These are phyloP conservation scores for Penicillium waksmanii DNA, from an alignment of 495 filamentous ascomycete species.

Conservation along the genomic window DNA sequence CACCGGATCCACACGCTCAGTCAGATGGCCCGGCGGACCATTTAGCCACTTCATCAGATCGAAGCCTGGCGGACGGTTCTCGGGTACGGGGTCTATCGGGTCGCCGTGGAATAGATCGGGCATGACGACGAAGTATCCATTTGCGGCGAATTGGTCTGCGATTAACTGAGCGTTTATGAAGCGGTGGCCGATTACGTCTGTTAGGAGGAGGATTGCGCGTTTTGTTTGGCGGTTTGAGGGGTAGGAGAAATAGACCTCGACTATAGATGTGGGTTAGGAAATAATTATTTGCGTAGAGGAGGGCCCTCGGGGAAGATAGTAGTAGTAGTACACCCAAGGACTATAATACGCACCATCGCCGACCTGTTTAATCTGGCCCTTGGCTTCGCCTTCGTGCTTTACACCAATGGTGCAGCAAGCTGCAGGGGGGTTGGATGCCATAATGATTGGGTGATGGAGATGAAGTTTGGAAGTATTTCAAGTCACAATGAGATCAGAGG, in stretches of 20 bases:
- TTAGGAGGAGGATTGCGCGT: conserved; percentile 33
- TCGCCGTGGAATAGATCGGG: conserved; percentile 54
- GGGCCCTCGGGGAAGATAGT: neutral
- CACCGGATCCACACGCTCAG: conserved; percentile 61
- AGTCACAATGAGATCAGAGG: too few species aligned
- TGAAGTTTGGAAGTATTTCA: too few species aligned
- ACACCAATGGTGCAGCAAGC: too few species aligned
- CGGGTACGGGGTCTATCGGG: conserved; percentile 23
- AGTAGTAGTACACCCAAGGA: neutral
- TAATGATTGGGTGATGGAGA: too few species aligned
- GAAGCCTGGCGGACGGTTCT: conserved; percentile 29
- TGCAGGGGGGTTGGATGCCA: too few species aligned
- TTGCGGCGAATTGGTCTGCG: conserved; percentile 77
- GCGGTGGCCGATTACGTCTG: conserved; percentile 40
- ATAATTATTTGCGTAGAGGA: neutral
- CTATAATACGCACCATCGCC: neutral
- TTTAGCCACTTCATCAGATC: conserved; percentile 36
- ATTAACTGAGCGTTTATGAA: conserved; percentile 42
- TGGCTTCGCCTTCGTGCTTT: too few species aligned
- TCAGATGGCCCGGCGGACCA: conserved; percentile 58
- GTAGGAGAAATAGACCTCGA: conserved; percentile 36
- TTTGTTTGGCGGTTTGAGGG: conserved; percentile 25
- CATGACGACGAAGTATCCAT: conserved; percentile 75
- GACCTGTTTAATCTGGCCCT: too few species aligned
- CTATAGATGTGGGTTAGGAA: conserved; percentile 14